Base-by-base conservation (phyloP, 2,329 filamentous ascomycete genomes). In the Apiospora koreana region DNA sequence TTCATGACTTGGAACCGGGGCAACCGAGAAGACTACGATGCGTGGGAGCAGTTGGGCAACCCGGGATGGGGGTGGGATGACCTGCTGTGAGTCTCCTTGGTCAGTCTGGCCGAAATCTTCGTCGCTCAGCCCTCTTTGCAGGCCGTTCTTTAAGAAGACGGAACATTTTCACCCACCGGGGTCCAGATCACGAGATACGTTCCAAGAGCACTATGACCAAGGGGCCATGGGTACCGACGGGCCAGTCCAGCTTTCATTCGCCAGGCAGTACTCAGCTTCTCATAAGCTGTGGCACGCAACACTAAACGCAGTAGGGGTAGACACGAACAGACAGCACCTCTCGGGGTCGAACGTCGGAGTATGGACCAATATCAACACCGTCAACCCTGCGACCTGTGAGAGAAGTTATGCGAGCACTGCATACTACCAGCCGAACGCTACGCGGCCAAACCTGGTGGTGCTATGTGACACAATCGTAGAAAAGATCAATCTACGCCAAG, bases 21-120 rank as follows among this genome's bases (percentile, higher is more conserved):
- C 8, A 82, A 80, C 66, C 79, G 75, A 45, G 81, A 81, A 45
- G 86, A 89, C 62, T 86, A 87, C 64, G 85, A 91, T 77, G 83
- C 83, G 0, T 91, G 89, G 89, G 85, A 84, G 7, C 78, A 81
- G 41, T 78, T 91, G 12, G 89, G 89, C 0, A 91, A 91, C 73
- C 69, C 73, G 1, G 89, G 87, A 1, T 91, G 89, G 89, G 81
- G 83, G 0, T 91, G 87, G 86, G 79, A 86, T 50, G 81, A 81
- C 8, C 72, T 87, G 28, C 73, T 82, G 77, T 75, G 12, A 76
- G 75, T 74, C 21, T 64, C 28, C 23, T 2, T 1, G 28, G 2
- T 7, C 5, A 23, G 1, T 1, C 5, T 14, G 1, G 9, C 54
- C 9, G 54, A 62, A 9, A 38, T 38, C 3, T 38, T 12, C 31